Percentiles rank a stretch among this genome's conserved stretches.
Evolutionary conservation across 768 basidiomycete genomes (phyloP).

Genomic region (Lactarius trivialis): DNA sequence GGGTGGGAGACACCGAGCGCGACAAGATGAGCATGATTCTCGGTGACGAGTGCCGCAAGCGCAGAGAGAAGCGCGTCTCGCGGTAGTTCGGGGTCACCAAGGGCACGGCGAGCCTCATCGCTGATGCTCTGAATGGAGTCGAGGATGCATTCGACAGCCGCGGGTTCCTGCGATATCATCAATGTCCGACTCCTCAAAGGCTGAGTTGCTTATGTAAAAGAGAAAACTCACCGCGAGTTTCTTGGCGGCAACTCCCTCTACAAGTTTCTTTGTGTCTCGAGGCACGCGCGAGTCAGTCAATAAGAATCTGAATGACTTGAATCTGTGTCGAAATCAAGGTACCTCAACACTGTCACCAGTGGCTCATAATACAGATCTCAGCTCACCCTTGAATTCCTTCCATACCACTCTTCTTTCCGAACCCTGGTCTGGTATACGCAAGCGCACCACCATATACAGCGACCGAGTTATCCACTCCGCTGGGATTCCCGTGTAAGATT

Average conservation of each 20-base stretch:
- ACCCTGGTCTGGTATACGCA: conserved; percentile 78
- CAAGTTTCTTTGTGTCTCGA: conserved; percentile 89
- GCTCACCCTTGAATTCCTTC: conserved; percentile 74
- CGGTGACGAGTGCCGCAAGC: conserved; percentile 75
- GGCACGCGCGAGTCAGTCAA: conserved; percentile 91
- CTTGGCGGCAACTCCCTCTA: conserved; percentile 78
- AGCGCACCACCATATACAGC: conserved; percentile 89
- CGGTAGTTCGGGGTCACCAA: conserved; percentile 68
- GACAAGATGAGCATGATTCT: conserved; percentile 85
- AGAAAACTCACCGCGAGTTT: conserved; percentile 46
- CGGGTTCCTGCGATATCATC: conserved; percentile 59
- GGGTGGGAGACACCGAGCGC: conserved; percentile 89
- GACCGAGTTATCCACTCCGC: conserved; percentile 95
- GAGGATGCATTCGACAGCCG: conserved; percentile 69
- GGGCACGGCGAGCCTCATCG: conserved; percentile 67
- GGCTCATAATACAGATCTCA: not conserved
- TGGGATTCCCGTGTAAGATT: conserved; percentile 93
- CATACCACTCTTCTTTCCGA: conserved; percentile 74
- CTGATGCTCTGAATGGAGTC: conserved; percentile 78
- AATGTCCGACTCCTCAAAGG: not conserved
- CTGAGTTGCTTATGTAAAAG: not conserved
- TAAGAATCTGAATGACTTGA: conserved; percentile 85
- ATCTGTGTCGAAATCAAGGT: conserved; percentile 41
- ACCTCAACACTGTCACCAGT: not conserved
- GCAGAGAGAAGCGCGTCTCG: conserved; percentile 57